Evolutionary conservation across 139 green algal genomes (phyloP).

Genomic region (Auxenochlorella pyrenoidosa): DNA sequence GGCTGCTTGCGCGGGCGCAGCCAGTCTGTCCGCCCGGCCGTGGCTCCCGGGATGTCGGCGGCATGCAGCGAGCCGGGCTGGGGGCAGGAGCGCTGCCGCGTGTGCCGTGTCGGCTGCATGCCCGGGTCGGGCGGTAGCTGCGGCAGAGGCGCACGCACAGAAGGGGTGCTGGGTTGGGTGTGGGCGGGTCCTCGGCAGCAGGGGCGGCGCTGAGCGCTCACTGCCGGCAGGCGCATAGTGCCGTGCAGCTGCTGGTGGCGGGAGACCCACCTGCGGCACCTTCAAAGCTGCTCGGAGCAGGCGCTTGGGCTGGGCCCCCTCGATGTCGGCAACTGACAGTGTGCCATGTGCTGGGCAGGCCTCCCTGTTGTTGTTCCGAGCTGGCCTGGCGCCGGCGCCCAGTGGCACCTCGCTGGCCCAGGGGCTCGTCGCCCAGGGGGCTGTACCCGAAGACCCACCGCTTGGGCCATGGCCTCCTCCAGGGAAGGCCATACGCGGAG

Average conservation of each 20-base stretch:
- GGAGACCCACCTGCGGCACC: background rate
- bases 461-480: too few species aligned
- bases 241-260: background rate
- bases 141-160: background rate
- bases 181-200: background rate
- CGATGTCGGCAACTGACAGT: conserved; percentile 26
- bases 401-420: background rate
- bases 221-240: too few species aligned
- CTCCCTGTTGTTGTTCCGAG: too few species aligned
- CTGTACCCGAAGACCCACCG: too few species aligned
- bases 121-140: background rate
- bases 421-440: too few species aligned
- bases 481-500: background rate
- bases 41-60: background rate
- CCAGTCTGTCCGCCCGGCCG: background rate
- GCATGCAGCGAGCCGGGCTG: background rate
- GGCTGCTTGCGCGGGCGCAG: conserved; percentile 13
- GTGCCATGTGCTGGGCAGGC: conserved; percentile 5
- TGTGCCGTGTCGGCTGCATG: background rate
- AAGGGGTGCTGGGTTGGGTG: background rate
- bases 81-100: background rate
- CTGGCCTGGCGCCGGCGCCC: background rate
- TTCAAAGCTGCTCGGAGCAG: background rate
- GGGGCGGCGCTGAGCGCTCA: too few species aligned
- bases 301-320: conserved; percentile 10